Base-by-base conservation (phyloP, 352 stramenopile genomes). In the Pythium periplocum region DNA sequence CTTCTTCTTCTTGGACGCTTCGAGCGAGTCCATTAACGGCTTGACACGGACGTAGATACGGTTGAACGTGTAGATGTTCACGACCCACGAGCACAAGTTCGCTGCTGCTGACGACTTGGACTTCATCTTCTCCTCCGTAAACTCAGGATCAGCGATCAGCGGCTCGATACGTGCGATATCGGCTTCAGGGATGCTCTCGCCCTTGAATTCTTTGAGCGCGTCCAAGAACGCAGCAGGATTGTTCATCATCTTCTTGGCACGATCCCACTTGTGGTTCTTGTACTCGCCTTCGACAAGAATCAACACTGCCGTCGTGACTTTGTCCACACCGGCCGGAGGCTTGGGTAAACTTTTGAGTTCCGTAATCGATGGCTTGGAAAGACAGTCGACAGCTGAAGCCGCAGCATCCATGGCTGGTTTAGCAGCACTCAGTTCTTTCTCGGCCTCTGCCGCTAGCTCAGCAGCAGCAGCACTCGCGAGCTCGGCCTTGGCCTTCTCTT, bases 241-340 rank as follows among this genome's bases (percentile, higher is more conserved):
- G 61, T 94, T 91, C 96, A 99, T 99, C 96, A 99, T 99, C 68
- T 97, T 97, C 75, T 99, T 98, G 38, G 96, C 96, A 17, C 90
- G 85, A 53, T 98, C 95, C 96, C 96, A 99, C 53, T 98, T 98
- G 66, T 98, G 97, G 56, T 98, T 96, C 60, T 98, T 98, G 75
- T 98, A 98, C 68, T 99, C 93, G 51, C 98, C 97, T 68, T 99
- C 94, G 36, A 99, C 93, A 37, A 99, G 66, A 58, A 99, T 98
- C 11, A 99, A 72, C 45, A 94, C 96, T 2, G 91, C 85, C 60
- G 97, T 98, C 8, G 96, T 98, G 30, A 99, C 96, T 51, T 98
- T 96, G 55, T 98, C 92, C 48, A 98, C 94, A 48, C 93, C 95
- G 3, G 89, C 82, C 3, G 96, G 96, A 3, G 96, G 96, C 61